These are phyloP conservation scores for Coemansia sp. DNA, from an alignment of 192 early-diverging fungal genomes.

Conservation along the genomic window DNA sequence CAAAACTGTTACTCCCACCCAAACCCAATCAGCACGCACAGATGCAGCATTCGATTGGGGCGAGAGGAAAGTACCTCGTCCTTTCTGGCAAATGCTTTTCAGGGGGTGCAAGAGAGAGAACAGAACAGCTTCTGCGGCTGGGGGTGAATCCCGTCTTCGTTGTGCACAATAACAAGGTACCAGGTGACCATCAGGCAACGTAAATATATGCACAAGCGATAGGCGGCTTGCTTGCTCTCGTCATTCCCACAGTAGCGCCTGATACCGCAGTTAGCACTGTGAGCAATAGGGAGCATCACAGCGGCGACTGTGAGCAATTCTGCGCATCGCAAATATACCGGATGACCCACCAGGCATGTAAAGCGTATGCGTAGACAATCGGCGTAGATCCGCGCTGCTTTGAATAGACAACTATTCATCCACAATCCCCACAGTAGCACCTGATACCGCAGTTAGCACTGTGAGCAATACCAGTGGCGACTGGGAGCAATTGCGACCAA, in stretches of 20 bases:
- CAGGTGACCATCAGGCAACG: not conserved
- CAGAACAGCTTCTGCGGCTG: not conserved
- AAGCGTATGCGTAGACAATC: too few relatives aligned
- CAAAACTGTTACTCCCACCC: not conserved
- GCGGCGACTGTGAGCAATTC: not conserved
- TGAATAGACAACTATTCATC: too few relatives aligned
- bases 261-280: not conserved
- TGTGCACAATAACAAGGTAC: conserved; percentile 5
- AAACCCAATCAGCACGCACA: not conserved
- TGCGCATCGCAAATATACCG: not conserved
- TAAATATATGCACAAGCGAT: not conserved
- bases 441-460: not conserved
- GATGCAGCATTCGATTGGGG: not conserved
- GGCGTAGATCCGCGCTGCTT: too few relatives aligned
- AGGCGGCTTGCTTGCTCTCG: not conserved
- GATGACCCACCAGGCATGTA: not conserved
- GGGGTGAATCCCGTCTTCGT: not conserved
- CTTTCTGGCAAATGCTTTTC: not conserved
- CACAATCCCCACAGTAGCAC: not conserved
- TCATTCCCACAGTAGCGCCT: not conserved
- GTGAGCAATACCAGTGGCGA: not conserved
- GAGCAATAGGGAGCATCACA: not conserved
- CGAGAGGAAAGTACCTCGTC: not conserved
- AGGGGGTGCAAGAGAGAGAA: not conserved
- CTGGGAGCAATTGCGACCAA: not conserved